Conservation (phyloP, 2,329 filamentous ascomycete species). For the Phyllosticta capitalensis region DNA sequence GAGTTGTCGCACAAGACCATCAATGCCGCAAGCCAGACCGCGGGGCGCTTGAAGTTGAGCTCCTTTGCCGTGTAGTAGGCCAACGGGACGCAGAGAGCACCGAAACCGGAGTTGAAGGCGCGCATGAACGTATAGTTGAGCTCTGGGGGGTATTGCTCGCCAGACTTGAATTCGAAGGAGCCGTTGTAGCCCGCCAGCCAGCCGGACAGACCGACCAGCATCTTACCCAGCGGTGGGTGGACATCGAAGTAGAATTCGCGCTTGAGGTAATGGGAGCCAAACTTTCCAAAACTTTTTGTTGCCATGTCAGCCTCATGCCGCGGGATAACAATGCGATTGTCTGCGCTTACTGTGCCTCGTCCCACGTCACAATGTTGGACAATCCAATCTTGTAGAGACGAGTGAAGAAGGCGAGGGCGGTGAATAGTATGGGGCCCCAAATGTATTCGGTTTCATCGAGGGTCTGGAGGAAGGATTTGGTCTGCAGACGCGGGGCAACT, state of each 20-base stretch:
- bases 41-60: constrained; percentile 72
- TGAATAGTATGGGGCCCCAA: constrained; percentile 55
- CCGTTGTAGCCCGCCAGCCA: constrained; percentile 97
- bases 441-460: constrained; percentile 55
- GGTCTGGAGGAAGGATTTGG: constrained; percentile 50
- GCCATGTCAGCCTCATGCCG: constrained; percentile 5
- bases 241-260: constrained; percentile 99
- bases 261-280: constrained; percentile 97
- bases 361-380: constrained; percentile 65
- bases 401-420: constrained; percentile 54
- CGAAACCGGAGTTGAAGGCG: constrained; percentile 91
- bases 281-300: constrained; percentile 73
- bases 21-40: constrained; percentile 88
- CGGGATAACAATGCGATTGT: not conserved
- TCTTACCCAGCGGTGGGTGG: constrained; percentile 93
- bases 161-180: constrained; percentile 98
- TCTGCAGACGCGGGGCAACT: constrained; percentile 15
- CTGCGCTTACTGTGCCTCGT: constrained; percentile 59
- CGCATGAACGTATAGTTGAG: constrained; percentile 98
- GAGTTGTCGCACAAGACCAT: constrained; percentile 99
- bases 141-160: constrained; percentile 86
- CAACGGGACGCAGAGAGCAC: constrained; percentile 82
- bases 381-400: constrained; percentile 59
- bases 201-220: constrained; percentile 92
- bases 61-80: constrained; percentile 94